Evolutionary conservation across 2,329 filamentous ascomycete genomes (phyloP).

Genomic region (Metarhizium guizhouense): DNA sequence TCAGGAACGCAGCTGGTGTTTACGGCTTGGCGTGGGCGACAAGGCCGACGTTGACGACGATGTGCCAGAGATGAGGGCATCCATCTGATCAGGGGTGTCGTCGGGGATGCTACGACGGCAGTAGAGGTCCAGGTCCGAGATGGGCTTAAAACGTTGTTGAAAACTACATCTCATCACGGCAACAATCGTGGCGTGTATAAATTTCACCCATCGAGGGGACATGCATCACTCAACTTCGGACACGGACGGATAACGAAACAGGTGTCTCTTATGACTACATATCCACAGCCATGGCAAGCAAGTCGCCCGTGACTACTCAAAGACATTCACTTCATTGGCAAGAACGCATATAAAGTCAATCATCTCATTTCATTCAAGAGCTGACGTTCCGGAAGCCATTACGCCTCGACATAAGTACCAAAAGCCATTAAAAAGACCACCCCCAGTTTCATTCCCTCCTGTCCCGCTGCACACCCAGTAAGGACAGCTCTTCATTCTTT

Average conservation of each 20-base stretch:
- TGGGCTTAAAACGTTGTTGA: too few relatives aligned
- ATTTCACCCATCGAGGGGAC: too few relatives aligned
- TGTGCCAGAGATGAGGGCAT: too few relatives aligned
- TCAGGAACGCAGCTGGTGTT: too few relatives aligned
- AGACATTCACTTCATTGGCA: background rate
- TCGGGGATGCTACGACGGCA: too few relatives aligned
- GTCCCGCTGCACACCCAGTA: conserved; percentile 31
- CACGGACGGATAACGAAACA: background rate
- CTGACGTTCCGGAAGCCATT: conserved; percentile 27
- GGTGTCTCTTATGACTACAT: background rate
- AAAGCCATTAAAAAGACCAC: background rate
- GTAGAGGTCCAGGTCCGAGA: too few relatives aligned
- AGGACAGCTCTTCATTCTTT: conserved; percentile 10
- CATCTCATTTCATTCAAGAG: conserved; percentile 26
- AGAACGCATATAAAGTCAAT: conserved; percentile 13
- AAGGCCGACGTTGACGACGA: too few relatives aligned
- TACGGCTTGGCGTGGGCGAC: too few relatives aligned
- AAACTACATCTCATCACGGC: too few relatives aligned
- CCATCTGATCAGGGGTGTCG: too few relatives aligned
- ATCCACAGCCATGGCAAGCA: background rate
- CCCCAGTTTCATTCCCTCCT: background rate
- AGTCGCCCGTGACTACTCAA: background rate
- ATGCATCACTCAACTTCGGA: background rate
- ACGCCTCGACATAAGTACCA: conserved; percentile 18
- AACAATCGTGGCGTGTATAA: too few relatives aligned